Base-by-base conservation (phyloP, 768 basidiomycete species). In the Mycena albidolilacea region DNA sequence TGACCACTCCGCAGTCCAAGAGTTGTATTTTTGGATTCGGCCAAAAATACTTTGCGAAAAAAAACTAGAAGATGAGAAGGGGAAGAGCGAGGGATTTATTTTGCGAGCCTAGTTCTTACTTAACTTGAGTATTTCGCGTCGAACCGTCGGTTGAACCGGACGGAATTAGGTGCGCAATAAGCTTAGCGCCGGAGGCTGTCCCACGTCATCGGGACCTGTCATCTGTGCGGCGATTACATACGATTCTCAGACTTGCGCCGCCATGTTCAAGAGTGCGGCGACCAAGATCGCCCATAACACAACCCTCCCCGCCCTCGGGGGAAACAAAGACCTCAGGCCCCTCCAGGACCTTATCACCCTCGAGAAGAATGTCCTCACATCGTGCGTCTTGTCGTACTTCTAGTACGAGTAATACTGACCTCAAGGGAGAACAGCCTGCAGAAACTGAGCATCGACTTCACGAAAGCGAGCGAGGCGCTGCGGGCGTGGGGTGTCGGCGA, bases 201-300 rank as follows among this genome's bases (percentile, higher is more conserved):
- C 30, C 30, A 3, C 30, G 30, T 30, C 30, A 30, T 30, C 30
- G 2, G 30, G 30, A 30, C 30, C 30, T 30, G 30, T 30, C 30
- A 30, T 43, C 41, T 43, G 14, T 23, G 21, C 23, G 21, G 54
- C 3, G 30, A 23, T 55, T 11, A 19, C 37, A 7, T 30, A 30
- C 30, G 30, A 30, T 30, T 30, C 30, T 30, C 30, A 30, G 1
- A 30, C 30, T 30, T 30, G 30, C 30, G 30, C 30, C 30, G 30
- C 30, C 30, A 95, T 95, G 94, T 94, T 95, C 86, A 93, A 87
- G 83, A 87, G 86, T 17, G 92, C 92, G 41, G 92, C 93, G 76
- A 90, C 92, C 46, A 95, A 92, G 82, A 89, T 97, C 80, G 96
- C 96, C 2, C 96, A 97, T 82, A 96, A 95, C 78, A 92, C 95